Conservation (phyloP, 2,329 filamentous ascomycete species). For the Fusarium sp. region DNA sequence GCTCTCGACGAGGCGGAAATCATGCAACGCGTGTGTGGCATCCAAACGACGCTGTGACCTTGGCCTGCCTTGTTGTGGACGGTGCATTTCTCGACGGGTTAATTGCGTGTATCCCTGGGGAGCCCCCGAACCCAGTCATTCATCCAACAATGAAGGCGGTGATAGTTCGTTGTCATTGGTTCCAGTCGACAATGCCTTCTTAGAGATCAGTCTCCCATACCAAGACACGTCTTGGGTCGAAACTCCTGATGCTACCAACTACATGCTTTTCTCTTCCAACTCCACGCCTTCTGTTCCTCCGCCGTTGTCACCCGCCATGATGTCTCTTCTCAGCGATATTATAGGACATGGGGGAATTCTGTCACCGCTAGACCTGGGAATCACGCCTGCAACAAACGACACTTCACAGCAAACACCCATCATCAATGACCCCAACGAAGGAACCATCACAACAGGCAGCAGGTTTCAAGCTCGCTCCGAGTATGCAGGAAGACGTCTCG, state of each 20-base stretch:
- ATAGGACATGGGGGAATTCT: not conserved
- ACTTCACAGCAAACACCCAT: not conserved
- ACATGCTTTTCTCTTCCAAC: not conserved
- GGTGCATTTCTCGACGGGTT: slow-evolving; percentile 6
- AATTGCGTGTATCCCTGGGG: slow-evolving; percentile 11
- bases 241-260: not conserved
- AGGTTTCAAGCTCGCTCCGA: slow-evolving; percentile 9
- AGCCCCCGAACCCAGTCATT: not conserved
- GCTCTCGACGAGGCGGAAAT: slow-evolving; percentile 12
- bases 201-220: not conserved
- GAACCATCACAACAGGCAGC: slow-evolving; percentile 3
- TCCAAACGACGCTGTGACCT: slow-evolving; percentile 21
- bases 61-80: slow-evolving; percentile 5
- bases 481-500: slow-evolving; percentile 8
- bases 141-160: not conserved
- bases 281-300: not conserved
- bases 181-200: not conserved
- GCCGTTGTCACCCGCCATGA: slow-evolving; percentile 1
- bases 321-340: slow-evolving; percentile 6
- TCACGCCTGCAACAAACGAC: not conserved
- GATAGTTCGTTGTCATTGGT: not conserved
- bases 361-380: not conserved
- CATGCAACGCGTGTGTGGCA: slow-evolving; percentile 14
- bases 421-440: not conserved
- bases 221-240: not conserved